phyloP scores from a whole-genome alignment of 169 alveolate species.

The Babesia bigemina region DNA sequence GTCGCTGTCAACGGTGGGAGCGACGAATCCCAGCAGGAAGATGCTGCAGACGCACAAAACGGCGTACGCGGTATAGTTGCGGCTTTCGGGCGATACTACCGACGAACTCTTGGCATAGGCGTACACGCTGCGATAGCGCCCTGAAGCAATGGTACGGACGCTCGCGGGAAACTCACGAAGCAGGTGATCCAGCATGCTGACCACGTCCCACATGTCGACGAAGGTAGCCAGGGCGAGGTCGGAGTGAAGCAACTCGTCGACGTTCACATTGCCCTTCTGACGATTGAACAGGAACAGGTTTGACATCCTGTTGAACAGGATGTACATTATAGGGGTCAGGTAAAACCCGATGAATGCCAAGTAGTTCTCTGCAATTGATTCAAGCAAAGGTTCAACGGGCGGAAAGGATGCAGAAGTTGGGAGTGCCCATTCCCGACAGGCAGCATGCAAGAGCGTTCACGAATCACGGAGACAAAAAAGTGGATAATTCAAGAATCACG shows the following conservation, averaged over 20 bases:
- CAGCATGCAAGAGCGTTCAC: no score
- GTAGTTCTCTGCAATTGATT: slow-evolving; percentile 21
- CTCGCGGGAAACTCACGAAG: slow-evolving; percentile 20
- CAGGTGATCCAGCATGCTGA: slow-evolving; percentile 58
- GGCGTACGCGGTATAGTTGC: slow-evolving; percentile 17
- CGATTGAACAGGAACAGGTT: slow-evolving; percentile 48
- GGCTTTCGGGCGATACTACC: not conserved
- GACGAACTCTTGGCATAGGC: not conserved
- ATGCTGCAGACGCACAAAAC: slow-evolving; percentile 12
- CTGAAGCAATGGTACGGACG: not conserved
- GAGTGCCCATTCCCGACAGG: no score
- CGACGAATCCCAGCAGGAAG: slow-evolving; percentile 48
- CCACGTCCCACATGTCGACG: slow-evolving; percentile 67
- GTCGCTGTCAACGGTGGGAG: slow-evolving; percentile 67
- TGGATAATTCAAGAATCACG: no score
- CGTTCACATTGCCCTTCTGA: slow-evolving; percentile 35
- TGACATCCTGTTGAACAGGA: slow-evolving; percentile 52
- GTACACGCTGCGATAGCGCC: slow-evolving; percentile 13
- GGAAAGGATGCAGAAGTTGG: no score
- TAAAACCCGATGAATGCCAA: slow-evolving; percentile 60
- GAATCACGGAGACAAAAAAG: no score
- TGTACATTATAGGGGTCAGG: slow-evolving; percentile 57
- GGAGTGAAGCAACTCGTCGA: slow-evolving; percentile 67
- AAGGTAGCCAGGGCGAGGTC: slow-evolving; percentile 62
- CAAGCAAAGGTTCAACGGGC: not conserved